phyloP scores from a whole-genome alignment of 2,329 filamentous ascomycete species.

The Capronia americana region DNA sequence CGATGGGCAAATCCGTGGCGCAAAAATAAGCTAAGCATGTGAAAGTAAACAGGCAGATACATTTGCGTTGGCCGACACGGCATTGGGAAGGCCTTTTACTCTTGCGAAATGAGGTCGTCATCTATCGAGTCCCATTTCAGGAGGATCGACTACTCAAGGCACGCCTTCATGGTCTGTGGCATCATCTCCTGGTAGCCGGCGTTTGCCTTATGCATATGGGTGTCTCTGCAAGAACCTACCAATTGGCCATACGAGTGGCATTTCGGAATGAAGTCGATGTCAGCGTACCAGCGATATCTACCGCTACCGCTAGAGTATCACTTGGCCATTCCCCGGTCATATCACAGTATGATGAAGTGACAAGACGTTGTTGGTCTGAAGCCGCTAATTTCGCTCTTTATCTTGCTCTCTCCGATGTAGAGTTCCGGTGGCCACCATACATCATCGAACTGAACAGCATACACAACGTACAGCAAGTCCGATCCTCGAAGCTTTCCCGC shows the following conservation, averaged over 20 bases:
- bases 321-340: neutral
- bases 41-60: neutral
- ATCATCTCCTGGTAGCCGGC: neutral
- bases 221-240: neutral
- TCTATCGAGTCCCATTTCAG: neutral
- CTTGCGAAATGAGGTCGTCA: neutral
- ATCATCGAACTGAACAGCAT: neutral
- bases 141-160: neutral
- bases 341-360: neutral
- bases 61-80: neutral
- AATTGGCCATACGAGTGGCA: neutral
- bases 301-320: neutral
- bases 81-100: neutral
- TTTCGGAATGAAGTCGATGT: neutral
- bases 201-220: neutral
- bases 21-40: neutral
- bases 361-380: neutral
- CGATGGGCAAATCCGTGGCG: neutral
- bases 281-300: too few relatives aligned
- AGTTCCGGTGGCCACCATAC: neutral
- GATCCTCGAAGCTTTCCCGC: neutral
- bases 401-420: neutral
- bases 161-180: neutral
- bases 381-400: neutral
- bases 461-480: neutral